Conservation (phyloP, 2,329 filamentous ascomycete genomes). For the Metarhizium brunneum region DNA sequence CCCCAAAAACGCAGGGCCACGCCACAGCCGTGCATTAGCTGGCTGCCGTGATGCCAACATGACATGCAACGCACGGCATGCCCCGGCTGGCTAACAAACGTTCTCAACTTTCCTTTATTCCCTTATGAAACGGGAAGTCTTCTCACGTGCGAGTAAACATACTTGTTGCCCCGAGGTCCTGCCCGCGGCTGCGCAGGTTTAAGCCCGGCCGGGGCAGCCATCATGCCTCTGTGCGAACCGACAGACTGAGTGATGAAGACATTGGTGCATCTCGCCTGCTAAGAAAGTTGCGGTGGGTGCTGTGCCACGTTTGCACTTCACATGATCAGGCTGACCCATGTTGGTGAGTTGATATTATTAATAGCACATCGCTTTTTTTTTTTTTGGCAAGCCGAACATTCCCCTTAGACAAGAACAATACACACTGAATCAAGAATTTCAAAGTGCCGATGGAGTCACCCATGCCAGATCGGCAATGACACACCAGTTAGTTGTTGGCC, state of each 20-base stretch:
- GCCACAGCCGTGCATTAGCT: not conserved
- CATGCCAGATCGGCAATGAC: not conserved
- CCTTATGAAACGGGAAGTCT: not conserved
- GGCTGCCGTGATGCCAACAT: not conserved
- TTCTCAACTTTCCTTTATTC: not conserved
- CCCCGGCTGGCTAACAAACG: not conserved
- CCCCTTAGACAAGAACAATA: not conserved
- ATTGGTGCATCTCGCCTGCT: not conserved
- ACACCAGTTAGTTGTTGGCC: not conserved
- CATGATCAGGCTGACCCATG: not conserved
- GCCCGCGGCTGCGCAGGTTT: not conserved
- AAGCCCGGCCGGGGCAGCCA: not conserved
- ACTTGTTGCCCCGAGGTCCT: not conserved
- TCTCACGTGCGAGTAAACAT: not conserved
- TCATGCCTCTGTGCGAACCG: not conserved
- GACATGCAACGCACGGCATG: not conserved
- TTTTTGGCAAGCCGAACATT: not conserved
- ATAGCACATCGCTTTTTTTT: not conserved
- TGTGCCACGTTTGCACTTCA: not conserved
- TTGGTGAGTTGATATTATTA: not conserved
- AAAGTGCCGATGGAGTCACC: not conserved
- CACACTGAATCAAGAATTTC: no score
- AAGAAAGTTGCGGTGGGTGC: not conserved
- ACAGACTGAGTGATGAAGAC: not conserved
- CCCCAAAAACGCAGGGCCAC: not conserved